phyloP scores from a whole-genome alignment of 176 grass and related monocot genomes.

The Rhynchospora tenuis region DNA sequence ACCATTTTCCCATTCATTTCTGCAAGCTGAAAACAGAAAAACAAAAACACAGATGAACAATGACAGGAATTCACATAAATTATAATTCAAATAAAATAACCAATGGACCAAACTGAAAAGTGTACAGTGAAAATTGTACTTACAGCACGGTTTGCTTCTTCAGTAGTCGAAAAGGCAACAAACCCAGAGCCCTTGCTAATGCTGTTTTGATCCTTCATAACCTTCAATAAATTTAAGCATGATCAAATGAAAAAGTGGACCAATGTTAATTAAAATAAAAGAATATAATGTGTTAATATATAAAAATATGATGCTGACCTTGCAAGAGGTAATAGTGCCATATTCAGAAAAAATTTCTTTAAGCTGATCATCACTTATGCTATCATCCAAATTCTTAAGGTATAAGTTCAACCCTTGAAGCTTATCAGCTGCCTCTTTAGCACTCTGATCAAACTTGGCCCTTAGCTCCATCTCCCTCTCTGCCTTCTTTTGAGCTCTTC shows the following conservation, averaged over 20 bases:
- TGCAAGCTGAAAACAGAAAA: conserved; percentile 40
- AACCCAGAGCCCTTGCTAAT: conserved; percentile 89
- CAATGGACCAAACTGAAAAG: neutral
- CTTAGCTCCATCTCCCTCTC: conserved; percentile 79
- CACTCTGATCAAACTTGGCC: conserved; percentile 68
- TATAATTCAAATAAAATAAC: neutral
- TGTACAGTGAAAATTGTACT: conserved; percentile 16
- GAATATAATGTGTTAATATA: neutral
- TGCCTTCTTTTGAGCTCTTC: conserved; percentile 84
- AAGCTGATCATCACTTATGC: conserved; percentile 66
- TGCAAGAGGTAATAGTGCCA: conserved; percentile 87
- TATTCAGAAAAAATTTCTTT: conserved; percentile 57
- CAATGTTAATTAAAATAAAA: neutral
- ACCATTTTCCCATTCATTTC: conserved; percentile 99
- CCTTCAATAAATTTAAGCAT: conserved; percentile 35
- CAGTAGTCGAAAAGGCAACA: conserved; percentile 72
- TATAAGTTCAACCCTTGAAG: conserved; percentile 81
- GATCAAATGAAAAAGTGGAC: conserved; percentile 3
- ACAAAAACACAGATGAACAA: neutral
- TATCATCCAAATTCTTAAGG: conserved; percentile 91
- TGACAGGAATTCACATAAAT: neutral
- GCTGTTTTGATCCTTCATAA: conserved; percentile 78
- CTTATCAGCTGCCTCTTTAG: conserved; percentile 73
- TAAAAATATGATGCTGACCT: conserved; percentile 41
- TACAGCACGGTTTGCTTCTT: conserved; percentile 82